phyloP scores from a whole-genome alignment of 345 rosid genomes.

The Acer saccharum region DNA sequence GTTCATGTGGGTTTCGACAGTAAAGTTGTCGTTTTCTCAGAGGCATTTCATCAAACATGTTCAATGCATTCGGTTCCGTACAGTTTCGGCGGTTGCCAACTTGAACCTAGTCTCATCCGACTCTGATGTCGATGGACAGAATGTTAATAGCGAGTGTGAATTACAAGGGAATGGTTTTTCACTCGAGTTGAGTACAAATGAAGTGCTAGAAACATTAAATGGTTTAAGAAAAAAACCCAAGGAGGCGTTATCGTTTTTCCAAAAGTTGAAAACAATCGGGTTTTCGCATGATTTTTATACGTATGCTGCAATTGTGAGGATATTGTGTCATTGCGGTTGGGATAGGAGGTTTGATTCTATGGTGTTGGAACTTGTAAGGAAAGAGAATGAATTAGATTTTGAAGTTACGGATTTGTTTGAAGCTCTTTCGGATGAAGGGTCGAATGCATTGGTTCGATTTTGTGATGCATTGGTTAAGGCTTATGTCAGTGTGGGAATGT shows the following conservation, averaged over 20 bases:
- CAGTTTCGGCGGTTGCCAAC: slow-evolving; percentile 28
- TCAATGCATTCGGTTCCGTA: slow-evolving; percentile 25
- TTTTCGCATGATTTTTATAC: slow-evolving; percentile 42
- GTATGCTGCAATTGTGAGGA: slow-evolving; percentile 45
- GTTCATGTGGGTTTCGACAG: slow-evolving; percentile 32
- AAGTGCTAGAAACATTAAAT: slow-evolving; percentile 38
- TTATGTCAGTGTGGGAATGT: slow-evolving; percentile 47
- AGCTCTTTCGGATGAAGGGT: slow-evolving; percentile 30
- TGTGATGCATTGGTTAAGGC: slow-evolving; percentile 58
- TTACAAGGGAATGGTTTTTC: neutral
- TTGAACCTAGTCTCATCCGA: slow-evolving; percentile 28
- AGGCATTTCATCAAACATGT: slow-evolving; percentile 18
- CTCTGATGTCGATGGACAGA: slow-evolving; percentile 20
- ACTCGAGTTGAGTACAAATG: slow-evolving; percentile 32
- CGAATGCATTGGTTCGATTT: slow-evolving; percentile 27
- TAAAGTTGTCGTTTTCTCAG: slow-evolving; percentile 9
- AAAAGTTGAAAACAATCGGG: slow-evolving; percentile 37
- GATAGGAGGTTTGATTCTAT: slow-evolving; percentile 45
- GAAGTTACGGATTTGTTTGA: slow-evolving; percentile 45
- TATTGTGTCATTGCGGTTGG: slow-evolving; percentile 44
- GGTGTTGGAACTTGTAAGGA: slow-evolving; percentile 43
- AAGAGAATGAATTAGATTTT: slow-evolving; percentile 33
- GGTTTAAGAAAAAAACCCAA: slow-evolving; percentile 42
- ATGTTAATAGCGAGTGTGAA: slow-evolving; percentile 4
- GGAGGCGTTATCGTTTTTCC: slow-evolving; percentile 46